These are phyloP conservation scores for Pyrenochaeta sp. DNA, from an alignment of 2,329 filamentous ascomycete genomes.

Conservation along the genomic window DNA sequence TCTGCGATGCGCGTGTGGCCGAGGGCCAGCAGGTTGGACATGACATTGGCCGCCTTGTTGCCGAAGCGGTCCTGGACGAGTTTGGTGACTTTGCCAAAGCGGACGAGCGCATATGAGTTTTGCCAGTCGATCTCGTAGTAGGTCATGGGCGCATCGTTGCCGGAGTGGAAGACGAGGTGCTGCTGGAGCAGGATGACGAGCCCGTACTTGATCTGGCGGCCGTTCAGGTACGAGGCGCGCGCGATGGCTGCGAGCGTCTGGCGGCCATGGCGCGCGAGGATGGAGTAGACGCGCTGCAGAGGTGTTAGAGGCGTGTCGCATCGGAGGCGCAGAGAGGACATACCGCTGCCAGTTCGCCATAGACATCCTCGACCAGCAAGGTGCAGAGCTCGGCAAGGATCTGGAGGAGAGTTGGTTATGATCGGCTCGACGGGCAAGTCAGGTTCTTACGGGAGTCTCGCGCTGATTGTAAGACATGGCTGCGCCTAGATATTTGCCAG, in stretches of 20 bases:
- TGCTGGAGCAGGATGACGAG: conserved; percentile 88
- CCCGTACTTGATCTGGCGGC: conserved; percentile 80
- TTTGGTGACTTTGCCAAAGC: conserved; percentile 82
- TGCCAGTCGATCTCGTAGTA: conserved; percentile 86
- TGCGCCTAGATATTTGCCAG: conserved; percentile 45
- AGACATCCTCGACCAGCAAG: conserved; percentile 86
- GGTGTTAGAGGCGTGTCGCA: conserved; percentile 20
- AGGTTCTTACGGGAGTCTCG: conserved; percentile 46
- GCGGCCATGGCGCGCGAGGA: conserved; percentile 80
- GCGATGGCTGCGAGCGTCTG: conserved; percentile 74
- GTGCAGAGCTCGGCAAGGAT: conserved; percentile 85
- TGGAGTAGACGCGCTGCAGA: conserved; percentile 81
- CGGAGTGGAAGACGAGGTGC: conserved; percentile 80
- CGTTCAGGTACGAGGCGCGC: conserved; percentile 75
- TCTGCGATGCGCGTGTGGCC: conserved; percentile 80
- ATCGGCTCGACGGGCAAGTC: conserved; percentile 39
- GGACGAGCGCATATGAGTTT: conserved; percentile 82
- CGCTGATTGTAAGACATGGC: conserved; percentile 48
- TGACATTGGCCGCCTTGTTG: conserved; percentile 74
- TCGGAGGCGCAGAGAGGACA: conserved; percentile 6
- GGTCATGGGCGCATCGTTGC: conserved; percentile 68
- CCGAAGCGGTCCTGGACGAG: conserved; percentile 79
- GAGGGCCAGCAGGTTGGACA: conserved; percentile 77
- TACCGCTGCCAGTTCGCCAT: conserved; percentile 93
- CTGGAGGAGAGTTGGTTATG: conserved; percentile 64